These are phyloP conservation scores for Pleurotus sapidus DNA, from an alignment of 768 basidiomycete genomes.

Conservation along the genomic window DNA sequence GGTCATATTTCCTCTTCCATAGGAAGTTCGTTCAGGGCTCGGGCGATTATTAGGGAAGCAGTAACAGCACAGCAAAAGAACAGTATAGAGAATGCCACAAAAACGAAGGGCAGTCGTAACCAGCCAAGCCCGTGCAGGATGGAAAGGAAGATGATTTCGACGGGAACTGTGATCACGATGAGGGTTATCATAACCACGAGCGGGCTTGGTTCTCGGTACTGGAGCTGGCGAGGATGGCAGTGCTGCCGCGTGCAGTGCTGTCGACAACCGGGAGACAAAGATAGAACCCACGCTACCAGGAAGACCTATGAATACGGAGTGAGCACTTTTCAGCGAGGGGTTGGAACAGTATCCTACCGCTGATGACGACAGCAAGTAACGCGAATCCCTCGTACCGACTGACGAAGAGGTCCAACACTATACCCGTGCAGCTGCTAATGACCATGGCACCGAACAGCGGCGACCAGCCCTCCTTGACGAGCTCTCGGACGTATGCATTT, in stretches of 20 bases:
- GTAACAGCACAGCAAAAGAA: conserved; percentile 75
- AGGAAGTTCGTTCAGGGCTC: conserved; percentile 70
- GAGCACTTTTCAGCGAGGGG: not conserved
- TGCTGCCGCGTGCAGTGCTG: conserved; percentile 72
- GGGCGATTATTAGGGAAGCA: conserved; percentile 67
- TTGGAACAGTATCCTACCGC: conserved; percentile 46
- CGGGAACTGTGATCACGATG: conserved; percentile 71
- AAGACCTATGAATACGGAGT: conserved; percentile 46
- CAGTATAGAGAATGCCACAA: conserved; percentile 61
- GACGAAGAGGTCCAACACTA: conserved; percentile 89
- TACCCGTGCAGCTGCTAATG: conserved; percentile 84
- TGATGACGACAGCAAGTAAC: conserved; percentile 82
- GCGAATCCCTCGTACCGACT: conserved; percentile 86
- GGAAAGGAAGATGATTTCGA: conserved; percentile 72
- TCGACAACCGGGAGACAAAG: conserved; percentile 88
- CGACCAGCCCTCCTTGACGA: conserved; percentile 84
- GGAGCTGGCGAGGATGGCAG: conserved; percentile 20
- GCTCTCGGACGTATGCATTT: conserved; percentile 66
- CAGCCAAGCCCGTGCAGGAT: conserved; percentile 70
- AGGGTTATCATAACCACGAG: conserved; percentile 66
- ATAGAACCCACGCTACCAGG: conserved; percentile 91
- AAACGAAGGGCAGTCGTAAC: conserved; percentile 68
- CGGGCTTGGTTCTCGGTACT: conserved; percentile 34
- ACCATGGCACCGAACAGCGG: conserved; percentile 90
- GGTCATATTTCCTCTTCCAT: conserved; percentile 77